Conservation (phyloP, 352 stramenopile species). For the Phytopythium montanum region DNA sequence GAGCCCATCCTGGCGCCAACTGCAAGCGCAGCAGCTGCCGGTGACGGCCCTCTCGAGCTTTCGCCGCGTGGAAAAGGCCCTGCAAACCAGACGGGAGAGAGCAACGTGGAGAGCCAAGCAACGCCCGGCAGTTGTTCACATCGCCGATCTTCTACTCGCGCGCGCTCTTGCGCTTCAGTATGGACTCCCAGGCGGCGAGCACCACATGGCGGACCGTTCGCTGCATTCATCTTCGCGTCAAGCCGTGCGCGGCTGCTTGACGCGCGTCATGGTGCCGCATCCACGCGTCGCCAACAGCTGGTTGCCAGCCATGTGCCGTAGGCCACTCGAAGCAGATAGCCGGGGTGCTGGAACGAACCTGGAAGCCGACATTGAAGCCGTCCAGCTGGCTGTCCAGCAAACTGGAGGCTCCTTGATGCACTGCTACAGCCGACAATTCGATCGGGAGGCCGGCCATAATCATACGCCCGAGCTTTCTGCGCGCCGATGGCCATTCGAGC, state of each 20-base stretch:
- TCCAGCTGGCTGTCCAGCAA: not conserved
- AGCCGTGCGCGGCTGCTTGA: too few relatives aligned
- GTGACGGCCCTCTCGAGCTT: too few relatives aligned
- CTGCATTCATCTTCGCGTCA: not conserved
- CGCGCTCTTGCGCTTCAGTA: not conserved
- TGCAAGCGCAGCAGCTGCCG: not conserved
- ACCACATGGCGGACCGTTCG: not conserved
- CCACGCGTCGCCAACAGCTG: not conserved
- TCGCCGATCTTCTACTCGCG: not conserved
- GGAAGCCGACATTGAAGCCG: not conserved
- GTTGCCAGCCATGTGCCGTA: not conserved
- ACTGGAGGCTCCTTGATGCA: not conserved
- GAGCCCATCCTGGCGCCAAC: not conserved
- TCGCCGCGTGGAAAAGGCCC: not conserved
- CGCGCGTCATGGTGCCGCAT: not conserved
- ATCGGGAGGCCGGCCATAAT: not conserved
- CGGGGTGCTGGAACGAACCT: too few relatives aligned
- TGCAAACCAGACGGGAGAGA: conserved; percentile 6
- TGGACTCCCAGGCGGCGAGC: not conserved
- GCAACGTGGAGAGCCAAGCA: not conserved
- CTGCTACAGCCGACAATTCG: not conserved
- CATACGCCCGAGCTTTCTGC: not conserved
- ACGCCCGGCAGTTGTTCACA: not conserved
- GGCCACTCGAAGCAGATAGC: not conserved
- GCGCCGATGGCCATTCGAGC: not conserved